Percentiles rank a stretch among this genome's conserved stretches.
Conservation (phyloP, 305 asterid genomes). For the Plantago coronopus region DNA sequence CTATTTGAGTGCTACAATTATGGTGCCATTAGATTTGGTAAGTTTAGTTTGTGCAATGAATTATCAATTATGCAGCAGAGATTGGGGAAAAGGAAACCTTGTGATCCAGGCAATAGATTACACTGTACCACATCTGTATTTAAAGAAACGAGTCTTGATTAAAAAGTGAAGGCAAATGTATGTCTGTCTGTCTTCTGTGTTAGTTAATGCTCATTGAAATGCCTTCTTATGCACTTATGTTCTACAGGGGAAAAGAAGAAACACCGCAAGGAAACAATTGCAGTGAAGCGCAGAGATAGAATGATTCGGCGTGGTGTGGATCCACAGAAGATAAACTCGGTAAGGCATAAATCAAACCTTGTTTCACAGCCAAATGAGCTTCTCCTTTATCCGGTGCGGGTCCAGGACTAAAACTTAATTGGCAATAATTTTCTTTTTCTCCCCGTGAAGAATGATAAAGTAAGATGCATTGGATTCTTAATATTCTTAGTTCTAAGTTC, state of each 20-base stretch:
- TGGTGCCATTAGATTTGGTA: too few species aligned
- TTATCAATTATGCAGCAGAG: too few species aligned
- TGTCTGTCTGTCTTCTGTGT: constrained; percentile 5
- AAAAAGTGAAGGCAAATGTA: neutral
- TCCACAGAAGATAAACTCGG: constrained; percentile 63
- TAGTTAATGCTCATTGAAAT: neutral
- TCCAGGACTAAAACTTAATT: constrained; percentile 15
- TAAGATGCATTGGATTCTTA: neutral
- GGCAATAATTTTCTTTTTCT: constrained; percentile 6
- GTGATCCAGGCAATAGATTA: too few species aligned
- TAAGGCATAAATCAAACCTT: constrained; percentile 27
- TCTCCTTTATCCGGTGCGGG: constrained; percentile 6
- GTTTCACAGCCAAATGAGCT: constrained; percentile 8
- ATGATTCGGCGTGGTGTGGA: constrained; percentile 82
- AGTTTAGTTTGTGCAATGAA: too few species aligned
- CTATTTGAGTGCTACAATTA: too few species aligned
- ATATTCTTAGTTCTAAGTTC: too few species aligned
- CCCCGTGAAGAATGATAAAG: neutral
- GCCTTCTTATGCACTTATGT: constrained; percentile 16
- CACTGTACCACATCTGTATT: too few species aligned
- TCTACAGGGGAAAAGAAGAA: constrained; percentile 83
- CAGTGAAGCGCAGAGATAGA: constrained; percentile 75
- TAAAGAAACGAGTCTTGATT: too few species aligned
- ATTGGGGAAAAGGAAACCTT: too few species aligned
- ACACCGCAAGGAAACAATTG: constrained; percentile 73